Conservation (phyloP, 2,329 filamentous ascomycete species). For the Arthroderma uncinatum region DNA sequence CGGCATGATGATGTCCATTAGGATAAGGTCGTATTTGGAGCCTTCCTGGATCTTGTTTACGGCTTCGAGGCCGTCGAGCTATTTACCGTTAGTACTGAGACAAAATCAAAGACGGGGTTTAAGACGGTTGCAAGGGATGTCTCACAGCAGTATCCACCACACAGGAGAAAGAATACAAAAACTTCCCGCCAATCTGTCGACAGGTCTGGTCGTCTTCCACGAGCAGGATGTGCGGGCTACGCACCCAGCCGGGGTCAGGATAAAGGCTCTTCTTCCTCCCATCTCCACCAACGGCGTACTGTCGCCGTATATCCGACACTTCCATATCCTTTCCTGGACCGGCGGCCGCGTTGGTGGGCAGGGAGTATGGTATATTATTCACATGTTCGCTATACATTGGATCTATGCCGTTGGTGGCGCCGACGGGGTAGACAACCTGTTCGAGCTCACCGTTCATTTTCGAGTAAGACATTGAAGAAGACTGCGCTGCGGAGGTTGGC, state of each 20-base stretch:
- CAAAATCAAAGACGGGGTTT: neutral
- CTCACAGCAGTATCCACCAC: slow-evolving; percentile 52
- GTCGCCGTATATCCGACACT: slow-evolving; percentile 33
- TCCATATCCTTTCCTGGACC: slow-evolving; percentile 44
- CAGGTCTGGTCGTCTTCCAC: slow-evolving; percentile 72
- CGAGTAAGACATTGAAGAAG: slow-evolving; percentile 40
- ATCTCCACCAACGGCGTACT: slow-evolving; percentile 31
- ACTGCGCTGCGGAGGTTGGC: slow-evolving; percentile 38
- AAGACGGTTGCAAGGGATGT: neutral
- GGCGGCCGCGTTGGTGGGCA: slow-evolving; percentile 42
- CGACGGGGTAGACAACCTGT: slow-evolving; percentile 78
- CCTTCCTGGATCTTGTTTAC: slow-evolving; percentile 69
- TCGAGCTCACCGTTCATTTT: slow-evolving; percentile 48
- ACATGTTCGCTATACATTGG: slow-evolving; percentile 91
- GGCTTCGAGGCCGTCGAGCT: slow-evolving; percentile 82
- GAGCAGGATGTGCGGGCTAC: slow-evolving; percentile 67
- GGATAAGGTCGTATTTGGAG: slow-evolving; percentile 57
- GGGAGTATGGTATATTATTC: slow-evolving; percentile 79
- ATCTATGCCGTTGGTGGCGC: slow-evolving; percentile 82
- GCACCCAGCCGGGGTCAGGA: slow-evolving; percentile 53
- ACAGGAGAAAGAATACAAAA: slow-evolving; percentile 54
- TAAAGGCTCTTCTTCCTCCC: slow-evolving; percentile 50
- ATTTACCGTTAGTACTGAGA: slow-evolving; percentile 20
- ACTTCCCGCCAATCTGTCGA: slow-evolving; percentile 55
- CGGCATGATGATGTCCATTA: slow-evolving; percentile 97